phyloP scores from a whole-genome alignment of 225 moss, liverwort and hornwort species.

The Neckera pumila region DNA sequence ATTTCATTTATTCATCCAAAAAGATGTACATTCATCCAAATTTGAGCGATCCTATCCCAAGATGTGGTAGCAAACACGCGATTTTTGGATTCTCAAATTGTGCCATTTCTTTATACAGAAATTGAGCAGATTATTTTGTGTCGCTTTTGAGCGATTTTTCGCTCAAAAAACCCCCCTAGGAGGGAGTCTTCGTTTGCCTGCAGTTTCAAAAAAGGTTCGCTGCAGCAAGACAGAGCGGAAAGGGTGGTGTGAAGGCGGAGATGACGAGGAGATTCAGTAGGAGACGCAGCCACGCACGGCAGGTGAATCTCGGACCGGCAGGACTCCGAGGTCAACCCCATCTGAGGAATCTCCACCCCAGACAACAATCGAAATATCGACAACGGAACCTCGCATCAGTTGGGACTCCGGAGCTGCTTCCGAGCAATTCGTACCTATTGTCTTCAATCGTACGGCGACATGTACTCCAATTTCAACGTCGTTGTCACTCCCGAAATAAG shows the following conservation, averaged over 20 bases:
- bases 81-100: too few species aligned
- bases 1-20: too few species aligned
- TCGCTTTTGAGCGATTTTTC: too few species aligned
- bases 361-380: neutral
- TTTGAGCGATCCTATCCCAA: too few species aligned
- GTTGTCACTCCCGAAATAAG: neutral
- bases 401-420: neutral
- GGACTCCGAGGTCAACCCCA: neutral
- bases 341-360: neutral
- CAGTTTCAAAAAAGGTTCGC: neutral
- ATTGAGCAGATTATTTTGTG: too few species aligned
- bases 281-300: neutral
- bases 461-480: neutral
- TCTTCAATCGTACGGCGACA: neutral
- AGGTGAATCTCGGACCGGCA: neutral
- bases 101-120: too few species aligned
- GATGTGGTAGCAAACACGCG: too few species aligned
- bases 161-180: too few species aligned
- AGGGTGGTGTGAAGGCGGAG: neutral
- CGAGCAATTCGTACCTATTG: neutral
- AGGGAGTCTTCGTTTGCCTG: neutral
- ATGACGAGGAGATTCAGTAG: neutral
- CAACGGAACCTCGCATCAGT: neutral
- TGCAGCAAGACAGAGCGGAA: neutral
- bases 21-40: too few species aligned